A percentile compares a stretch with the other conserved stretches of the same genome.
Evolutionary conservation across 1,284 basidiomycete species (phyloP).

Genomic region (Sanghuangporus sanghuang): DNA sequence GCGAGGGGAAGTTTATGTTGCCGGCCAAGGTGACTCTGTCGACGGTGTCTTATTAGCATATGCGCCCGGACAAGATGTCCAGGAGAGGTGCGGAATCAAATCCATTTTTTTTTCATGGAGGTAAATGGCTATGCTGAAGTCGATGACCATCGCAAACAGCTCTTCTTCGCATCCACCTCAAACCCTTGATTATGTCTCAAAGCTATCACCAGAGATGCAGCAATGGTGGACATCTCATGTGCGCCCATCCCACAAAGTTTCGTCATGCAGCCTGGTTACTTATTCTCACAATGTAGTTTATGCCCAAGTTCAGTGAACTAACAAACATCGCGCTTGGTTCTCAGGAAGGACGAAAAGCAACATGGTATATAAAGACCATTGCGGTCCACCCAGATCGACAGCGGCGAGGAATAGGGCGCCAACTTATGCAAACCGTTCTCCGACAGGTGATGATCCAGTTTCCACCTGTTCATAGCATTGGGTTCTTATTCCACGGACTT

Average conservation of each 20-base stretch:
- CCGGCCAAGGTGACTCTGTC: conserved; percentile 7
- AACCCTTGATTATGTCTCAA: conserved; percentile 10
- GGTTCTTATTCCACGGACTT: not conserved
- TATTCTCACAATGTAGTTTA: conserved; percentile 3
- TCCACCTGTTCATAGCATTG: not conserved
- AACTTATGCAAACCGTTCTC: conserved; percentile 12
- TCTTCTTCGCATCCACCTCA: not conserved
- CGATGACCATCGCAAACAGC: not conserved
- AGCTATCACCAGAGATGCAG: conserved; percentile 17
- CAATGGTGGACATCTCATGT: conserved; percentile 19
- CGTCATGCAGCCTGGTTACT: not conserved
- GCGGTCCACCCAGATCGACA: conserved; percentile 14
- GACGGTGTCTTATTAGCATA: conserved; percentile 13
- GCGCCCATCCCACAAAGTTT: not conserved
- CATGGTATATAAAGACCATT: conserved; percentile 12
- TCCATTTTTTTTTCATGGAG: not conserved
- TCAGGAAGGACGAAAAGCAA: conserved; percentile 8
- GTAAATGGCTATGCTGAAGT: not conserved
- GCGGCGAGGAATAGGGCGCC: conserved; percentile 11
- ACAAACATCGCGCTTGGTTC: conserved; percentile 9
- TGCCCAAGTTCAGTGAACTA: conserved; percentile 14
- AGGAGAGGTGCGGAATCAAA: not conserved
- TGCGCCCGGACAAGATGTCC: conserved; percentile 13
- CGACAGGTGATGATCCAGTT: conserved; percentile 5
- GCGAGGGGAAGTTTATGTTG: conserved; percentile 15